Conservation (phyloP, 495 filamentous ascomycete species). For the Penicillium simplicissimum region DNA sequence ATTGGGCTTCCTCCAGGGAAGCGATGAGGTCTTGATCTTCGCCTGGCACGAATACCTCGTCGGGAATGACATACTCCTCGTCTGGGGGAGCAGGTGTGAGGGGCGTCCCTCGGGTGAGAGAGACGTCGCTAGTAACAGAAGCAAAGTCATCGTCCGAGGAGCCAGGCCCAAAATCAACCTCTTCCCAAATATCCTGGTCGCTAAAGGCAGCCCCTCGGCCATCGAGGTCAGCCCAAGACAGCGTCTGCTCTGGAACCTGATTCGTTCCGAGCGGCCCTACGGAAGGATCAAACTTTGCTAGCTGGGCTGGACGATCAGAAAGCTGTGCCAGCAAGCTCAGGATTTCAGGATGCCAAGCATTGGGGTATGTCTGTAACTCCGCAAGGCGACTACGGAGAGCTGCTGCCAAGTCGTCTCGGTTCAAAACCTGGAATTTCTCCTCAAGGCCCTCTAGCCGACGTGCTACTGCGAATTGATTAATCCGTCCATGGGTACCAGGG, state of each 20-base stretch:
- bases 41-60: conserved; percentile 37
- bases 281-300: conserved; percentile 64
- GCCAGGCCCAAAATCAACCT: conserved; percentile 68
- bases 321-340: conserved; percentile 79
- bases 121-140: conserved; percentile 34
- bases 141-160: conserved; percentile 59
- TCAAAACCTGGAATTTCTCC: conserved; percentile 82
- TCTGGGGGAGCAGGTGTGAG: conserved; percentile 26
- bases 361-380: conserved; percentile 52
- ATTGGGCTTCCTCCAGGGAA: conserved; percentile 59
- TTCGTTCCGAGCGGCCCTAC: conserved; percentile 43
- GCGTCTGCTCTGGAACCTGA: conserved; percentile 41
- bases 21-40: conserved; percentile 44
- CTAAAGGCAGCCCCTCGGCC: conserved; percentile 68
- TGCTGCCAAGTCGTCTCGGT: conserved; percentile 77
- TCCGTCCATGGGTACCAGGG: conserved; percentile 65
- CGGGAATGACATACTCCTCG: conserved; percentile 40
- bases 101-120: conserved; percentile 24
- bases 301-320: conserved; percentile 74
- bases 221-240: conserved; percentile 77
- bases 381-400: conserved; percentile 65
- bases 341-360: conserved; percentile 72
- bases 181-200: conserved; percentile 74
- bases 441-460: conserved; percentile 74
- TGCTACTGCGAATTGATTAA: conserved; percentile 85